These are phyloP conservation scores for Mycena pura DNA, from an alignment of 768 basidiomycete genomes.

Conservation along the genomic window DNA sequence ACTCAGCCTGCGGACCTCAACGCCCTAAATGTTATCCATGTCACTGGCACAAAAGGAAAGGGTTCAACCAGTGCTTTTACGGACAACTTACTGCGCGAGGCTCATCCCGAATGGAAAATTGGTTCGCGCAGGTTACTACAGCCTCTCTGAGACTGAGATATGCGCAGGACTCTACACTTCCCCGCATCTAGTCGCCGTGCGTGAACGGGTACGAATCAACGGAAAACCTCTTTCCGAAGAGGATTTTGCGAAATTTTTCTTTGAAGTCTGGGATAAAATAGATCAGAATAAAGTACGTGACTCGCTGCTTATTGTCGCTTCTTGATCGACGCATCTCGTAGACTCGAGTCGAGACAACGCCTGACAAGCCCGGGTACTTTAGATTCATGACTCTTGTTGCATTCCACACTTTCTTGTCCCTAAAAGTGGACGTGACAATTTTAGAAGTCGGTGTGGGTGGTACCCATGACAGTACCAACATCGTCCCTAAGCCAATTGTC, in stretches of 20 bases:
- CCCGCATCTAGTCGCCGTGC: slow-evolving; percentile 93
- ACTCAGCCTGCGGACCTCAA: slow-evolving; percentile 83
- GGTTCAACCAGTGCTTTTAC: slow-evolving; percentile 96
- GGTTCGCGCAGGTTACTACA: slow-evolving; percentile 55
- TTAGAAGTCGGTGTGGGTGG: slow-evolving; percentile 98
- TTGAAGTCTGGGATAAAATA: slow-evolving; percentile 92
- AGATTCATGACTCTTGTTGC: slow-evolving; percentile 92
- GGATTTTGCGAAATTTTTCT: slow-evolving; percentile 90
- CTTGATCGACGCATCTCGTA: slow-evolving; percentile 28
- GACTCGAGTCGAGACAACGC: slow-evolving; percentile 58
- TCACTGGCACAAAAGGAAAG: slow-evolving; percentile 98
- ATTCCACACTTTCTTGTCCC: slow-evolving; percentile 84
- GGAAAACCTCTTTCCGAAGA: slow-evolving; percentile 89
- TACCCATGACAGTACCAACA: slow-evolving; percentile 92
- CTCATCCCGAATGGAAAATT: slow-evolving; percentile 78
- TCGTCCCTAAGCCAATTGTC: slow-evolving; percentile 89
- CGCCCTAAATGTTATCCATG: slow-evolving; percentile 89
- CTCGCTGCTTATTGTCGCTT: background rate
- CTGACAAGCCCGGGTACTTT: slow-evolving; percentile 90
- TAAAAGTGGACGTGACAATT: slow-evolving; percentile 88
- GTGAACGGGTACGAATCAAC: slow-evolving; percentile 94
- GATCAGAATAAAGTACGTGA: slow-evolving; percentile 63
- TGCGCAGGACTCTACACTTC: slow-evolving; percentile 90
- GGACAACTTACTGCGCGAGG: slow-evolving; percentile 81
- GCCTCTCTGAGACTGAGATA: background rate